phyloP scores from a whole-genome alignment of 257 asterid genomes.

The Sherardia arvensis region DNA sequence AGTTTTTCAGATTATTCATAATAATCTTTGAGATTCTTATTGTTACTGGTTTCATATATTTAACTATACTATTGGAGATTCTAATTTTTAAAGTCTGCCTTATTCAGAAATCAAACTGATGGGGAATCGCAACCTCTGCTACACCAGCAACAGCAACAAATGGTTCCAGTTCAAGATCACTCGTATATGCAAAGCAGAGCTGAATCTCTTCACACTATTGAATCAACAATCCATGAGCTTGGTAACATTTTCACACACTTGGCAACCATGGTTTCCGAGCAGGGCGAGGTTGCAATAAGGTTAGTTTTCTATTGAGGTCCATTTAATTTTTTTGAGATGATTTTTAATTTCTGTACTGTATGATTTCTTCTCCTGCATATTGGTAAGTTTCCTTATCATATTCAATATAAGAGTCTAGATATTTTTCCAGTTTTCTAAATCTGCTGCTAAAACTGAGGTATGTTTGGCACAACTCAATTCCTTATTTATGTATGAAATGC shows the following conservation, averaged over 20 bases:
- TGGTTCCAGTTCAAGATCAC: slow-evolving; percentile 81
- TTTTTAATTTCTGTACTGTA: neutral
- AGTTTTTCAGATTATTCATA: neutral
- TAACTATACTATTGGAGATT: neutral
- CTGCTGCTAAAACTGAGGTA: neutral
- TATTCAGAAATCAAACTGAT: slow-evolving; percentile 51
- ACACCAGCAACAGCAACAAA: slow-evolving; percentile 50
- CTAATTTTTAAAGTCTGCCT: neutral
- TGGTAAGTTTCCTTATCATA: neutral
- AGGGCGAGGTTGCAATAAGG: slow-evolving; percentile 96
- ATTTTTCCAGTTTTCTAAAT: too few species aligned
- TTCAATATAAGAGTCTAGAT: too few species aligned
- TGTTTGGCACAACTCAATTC: neutral
- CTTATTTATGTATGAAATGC: slow-evolving; percentile 15
- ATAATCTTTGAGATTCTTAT: slow-evolving; percentile 2
- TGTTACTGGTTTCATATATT: neutral
- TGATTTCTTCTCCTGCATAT: too few species aligned
- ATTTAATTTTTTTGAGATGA: neutral
- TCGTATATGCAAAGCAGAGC: slow-evolving; percentile 97
- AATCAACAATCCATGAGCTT: slow-evolving; percentile 86
- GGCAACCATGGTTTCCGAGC: slow-evolving; percentile 90
- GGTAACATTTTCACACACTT: slow-evolving; percentile 81
- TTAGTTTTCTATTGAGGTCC: slow-evolving; percentile 8
- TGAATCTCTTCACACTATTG: slow-evolving; percentile 89
- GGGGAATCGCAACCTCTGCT: slow-evolving; percentile 73